Percentiles rank a stretch among this genome's conserved stretches.
These are phyloP conservation scores for Fomitopsis serialis DNA, from an alignment of 768 basidiomycete species.

Conservation along the genomic window DNA sequence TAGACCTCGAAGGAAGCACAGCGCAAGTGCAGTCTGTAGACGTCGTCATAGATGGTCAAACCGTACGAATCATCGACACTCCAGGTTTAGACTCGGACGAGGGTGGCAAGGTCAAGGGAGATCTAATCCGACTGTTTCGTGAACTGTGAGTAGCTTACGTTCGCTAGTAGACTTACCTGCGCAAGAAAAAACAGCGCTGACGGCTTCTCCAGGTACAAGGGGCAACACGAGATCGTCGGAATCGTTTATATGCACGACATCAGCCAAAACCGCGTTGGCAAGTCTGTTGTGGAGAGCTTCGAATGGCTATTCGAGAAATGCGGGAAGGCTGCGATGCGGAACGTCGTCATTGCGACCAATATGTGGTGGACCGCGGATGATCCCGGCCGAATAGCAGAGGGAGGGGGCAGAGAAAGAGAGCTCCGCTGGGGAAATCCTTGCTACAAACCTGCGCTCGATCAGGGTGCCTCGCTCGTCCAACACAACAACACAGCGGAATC, in stretches of 20 bases:
- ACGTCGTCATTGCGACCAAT: conserved; percentile 32
- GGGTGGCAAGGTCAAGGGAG: background rate
- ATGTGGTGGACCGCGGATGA: conserved; percentile 30
- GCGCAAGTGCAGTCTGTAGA: conserved; percentile 7
- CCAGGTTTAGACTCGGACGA: conserved; percentile 17
- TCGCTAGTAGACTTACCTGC: background rate
- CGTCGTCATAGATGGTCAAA: conserved; percentile 12
- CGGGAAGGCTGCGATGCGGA: conserved; percentile 22
- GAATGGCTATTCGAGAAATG: conserved; percentile 30
- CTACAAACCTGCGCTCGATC: conserved; percentile 10
- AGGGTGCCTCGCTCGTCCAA: conserved; percentile 4
- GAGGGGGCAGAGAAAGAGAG: too few species aligned
- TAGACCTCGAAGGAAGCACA: conserved; percentile 14
- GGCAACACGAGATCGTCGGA: conserved; percentile 18
- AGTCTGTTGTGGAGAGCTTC: conserved; percentile 24
- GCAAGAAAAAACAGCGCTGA: too few species aligned
- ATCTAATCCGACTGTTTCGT: background rate
- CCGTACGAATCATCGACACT: conserved; percentile 14
- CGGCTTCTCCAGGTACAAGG: background rate
- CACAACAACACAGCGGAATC: conserved; percentile 5
- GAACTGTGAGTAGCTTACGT: too few species aligned
- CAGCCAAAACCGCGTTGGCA: conserved; percentile 28
- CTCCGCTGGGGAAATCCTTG: background rate
- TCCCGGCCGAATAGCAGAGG: too few species aligned
- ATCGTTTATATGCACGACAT: conserved; percentile 31